These are phyloP conservation scores for Amesomyces nigricolor DNA, from an alignment of 2,329 filamentous ascomycete species.

Conservation along the genomic window DNA sequence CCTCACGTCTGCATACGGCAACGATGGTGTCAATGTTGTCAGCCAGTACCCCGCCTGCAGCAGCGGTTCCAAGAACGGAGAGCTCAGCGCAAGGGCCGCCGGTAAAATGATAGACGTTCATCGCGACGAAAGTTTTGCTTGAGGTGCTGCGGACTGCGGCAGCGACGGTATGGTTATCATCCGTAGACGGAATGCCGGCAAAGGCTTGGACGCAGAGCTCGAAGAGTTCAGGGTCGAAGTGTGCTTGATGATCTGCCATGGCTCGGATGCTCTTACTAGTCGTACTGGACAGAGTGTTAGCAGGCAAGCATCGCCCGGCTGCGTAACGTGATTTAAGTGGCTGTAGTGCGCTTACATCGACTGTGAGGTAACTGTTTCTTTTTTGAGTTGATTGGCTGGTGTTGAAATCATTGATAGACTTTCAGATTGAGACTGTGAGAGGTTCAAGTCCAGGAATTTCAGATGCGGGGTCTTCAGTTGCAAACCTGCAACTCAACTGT, in stretches of 20 bases:
- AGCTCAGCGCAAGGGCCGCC: conserved; percentile 15
- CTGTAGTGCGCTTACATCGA: too few species aligned
- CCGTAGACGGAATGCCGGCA: neutral
- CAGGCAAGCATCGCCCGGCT: neutral
- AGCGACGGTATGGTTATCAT: conserved; percentile 14
- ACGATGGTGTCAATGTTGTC: conserved; percentile 9
- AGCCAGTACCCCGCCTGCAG: conserved; percentile 8
- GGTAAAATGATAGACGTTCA: conserved; percentile 15
- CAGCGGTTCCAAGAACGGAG: conserved; percentile 7
- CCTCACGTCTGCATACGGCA: conserved; percentile 2
- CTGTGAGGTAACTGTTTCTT: too few species aligned
- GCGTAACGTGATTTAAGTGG: too few species aligned
- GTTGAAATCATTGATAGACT: too few species aligned
- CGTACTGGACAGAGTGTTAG: neutral
- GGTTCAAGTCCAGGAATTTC: too few species aligned
- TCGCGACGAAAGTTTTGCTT: conserved; percentile 6
- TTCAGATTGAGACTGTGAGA: too few species aligned
- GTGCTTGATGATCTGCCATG: neutral
- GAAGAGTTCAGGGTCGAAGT: conserved; percentile 4
- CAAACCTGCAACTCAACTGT: too few species aligned
- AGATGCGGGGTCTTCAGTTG: too few species aligned
- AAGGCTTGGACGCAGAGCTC: neutral
- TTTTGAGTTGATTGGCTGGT: too few species aligned
- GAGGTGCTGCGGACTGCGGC: conserved; percentile 4
- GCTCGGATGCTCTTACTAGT: neutral